Conservation (phyloP, 202 grass and related monocot species). For the Panicum hallii region DNA sequence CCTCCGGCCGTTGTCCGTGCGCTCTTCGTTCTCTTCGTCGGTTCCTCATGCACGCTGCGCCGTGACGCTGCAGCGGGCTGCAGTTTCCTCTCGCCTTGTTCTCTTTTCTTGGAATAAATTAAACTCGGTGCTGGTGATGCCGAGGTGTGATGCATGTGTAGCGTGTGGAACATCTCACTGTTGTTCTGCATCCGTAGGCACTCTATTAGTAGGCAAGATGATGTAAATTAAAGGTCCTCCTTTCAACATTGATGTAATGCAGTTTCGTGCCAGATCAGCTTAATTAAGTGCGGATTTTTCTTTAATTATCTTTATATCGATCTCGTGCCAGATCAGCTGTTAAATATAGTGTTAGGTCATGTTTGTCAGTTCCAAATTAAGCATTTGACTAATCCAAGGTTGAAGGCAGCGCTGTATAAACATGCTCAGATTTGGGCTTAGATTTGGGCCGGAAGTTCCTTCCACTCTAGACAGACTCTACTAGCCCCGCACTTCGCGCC, state of each 20-base stretch:
- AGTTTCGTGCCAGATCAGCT: background rate
- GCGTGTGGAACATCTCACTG: background rate
- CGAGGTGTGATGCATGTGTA: background rate
- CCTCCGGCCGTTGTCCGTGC: too few relatives aligned
- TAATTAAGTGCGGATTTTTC: too few relatives aligned
- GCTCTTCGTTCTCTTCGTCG: background rate
- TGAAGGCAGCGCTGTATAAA: background rate
- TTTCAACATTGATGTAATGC: background rate
- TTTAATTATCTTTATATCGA: too few relatives aligned
- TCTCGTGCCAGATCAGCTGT: too few relatives aligned
- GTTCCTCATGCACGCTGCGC: background rate
- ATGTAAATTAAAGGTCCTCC: background rate
- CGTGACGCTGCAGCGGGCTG: background rate
- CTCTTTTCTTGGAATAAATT: background rate
- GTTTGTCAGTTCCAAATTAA: background rate
- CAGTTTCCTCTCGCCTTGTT: background rate
- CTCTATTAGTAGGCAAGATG: background rate
- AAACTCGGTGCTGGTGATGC: background rate
- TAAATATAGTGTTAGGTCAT: slow-evolving; percentile 4
- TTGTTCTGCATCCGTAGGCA: background rate
- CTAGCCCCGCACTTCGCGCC: too few relatives aligned
- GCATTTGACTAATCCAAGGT: background rate
- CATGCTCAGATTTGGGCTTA: too few relatives aligned
- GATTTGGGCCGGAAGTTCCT: too few relatives aligned
- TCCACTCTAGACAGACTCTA: too few relatives aligned